phyloP scores from a whole-genome alignment of 2,329 filamentous ascomycete species.

The Arthroderma sp. region DNA sequence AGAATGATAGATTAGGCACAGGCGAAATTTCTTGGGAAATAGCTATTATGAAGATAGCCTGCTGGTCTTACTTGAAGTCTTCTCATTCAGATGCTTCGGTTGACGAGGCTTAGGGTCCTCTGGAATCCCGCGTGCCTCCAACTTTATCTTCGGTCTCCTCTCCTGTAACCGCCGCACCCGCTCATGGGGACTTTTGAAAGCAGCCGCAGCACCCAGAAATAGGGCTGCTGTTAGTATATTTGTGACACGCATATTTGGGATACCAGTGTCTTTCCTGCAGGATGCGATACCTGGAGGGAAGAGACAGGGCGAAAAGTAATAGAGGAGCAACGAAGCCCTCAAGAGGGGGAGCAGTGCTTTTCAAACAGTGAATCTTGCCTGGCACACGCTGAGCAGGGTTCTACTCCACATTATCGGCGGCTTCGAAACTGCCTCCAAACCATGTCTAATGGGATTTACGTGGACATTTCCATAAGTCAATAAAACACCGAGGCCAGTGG shows the following conservation, averaged over 20 bases:
- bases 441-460: too few species aligned
- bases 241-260: background rate
- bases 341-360: background rate
- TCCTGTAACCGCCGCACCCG: background rate
- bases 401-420: background rate
- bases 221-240: conserved; percentile 1
- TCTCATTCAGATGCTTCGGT: background rate
- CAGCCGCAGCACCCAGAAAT: background rate
- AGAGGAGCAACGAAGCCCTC: background rate
- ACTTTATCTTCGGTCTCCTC: background rate
- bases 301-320: background rate
- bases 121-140: background rate
- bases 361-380: background rate
- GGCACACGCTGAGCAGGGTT: background rate
- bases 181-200: background rate
- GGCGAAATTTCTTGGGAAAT: background rate
- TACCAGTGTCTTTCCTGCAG: background rate
- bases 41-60: background rate
- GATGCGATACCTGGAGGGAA: background rate
- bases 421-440: background rate
- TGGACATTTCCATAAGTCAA: too few species aligned
- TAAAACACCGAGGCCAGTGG: too few species aligned
- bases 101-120: background rate
- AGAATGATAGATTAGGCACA: background rate
- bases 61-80: background rate